Evolutionary conservation across 768 basidiomycete genomes (phyloP).

Genomic region (Heimioporus sp.): DNA sequence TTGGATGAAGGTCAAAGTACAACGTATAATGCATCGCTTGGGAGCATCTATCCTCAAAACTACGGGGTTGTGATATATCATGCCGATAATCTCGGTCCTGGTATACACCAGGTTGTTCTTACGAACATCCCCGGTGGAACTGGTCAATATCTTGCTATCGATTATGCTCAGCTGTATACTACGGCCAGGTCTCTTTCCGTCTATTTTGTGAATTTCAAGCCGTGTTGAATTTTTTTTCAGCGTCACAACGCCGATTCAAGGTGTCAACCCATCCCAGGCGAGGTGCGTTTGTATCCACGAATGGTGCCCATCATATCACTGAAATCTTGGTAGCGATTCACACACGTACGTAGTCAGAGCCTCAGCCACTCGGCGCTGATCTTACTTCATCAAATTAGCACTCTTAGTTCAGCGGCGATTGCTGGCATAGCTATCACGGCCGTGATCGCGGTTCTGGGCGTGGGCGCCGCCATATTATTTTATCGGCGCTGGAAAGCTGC

Average conservation of each 20-base stretch:
- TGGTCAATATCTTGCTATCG: slow-evolving; percentile 28
- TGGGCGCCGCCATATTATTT: slow-evolving; percentile 15
- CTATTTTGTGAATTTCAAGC: too few relatives aligned
- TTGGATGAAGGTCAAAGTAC: slow-evolving; percentile 29
- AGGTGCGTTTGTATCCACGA: too few relatives aligned
- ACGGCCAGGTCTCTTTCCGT: slow-evolving; percentile 12
- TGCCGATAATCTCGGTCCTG: slow-evolving; percentile 37
- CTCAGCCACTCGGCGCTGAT: not conserved
- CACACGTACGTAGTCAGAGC: slow-evolving; percentile 13
- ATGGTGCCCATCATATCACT: not conserved
- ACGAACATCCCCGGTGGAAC: slow-evolving; percentile 26
- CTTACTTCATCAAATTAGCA: slow-evolving; percentile 10
- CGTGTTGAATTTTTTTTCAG: not conserved
- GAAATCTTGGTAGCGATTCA: too few relatives aligned
- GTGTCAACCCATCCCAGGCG: not conserved
- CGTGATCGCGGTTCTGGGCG: slow-evolving; percentile 12
- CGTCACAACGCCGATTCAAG: not conserved
- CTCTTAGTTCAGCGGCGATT: slow-evolving; percentile 21
- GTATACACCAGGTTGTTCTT: slow-evolving; percentile 34
- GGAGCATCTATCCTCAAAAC: slow-evolving; percentile 13
- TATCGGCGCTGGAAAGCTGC: slow-evolving; percentile 22
- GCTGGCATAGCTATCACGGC: slow-evolving; percentile 20
- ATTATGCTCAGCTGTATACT: slow-evolving; percentile 30
- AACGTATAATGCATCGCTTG: slow-evolving; percentile 13
- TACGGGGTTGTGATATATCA: slow-evolving; percentile 33